Conservation (phyloP, 108 stramenopile genomes). For the Conticribra weissflogii region DNA sequence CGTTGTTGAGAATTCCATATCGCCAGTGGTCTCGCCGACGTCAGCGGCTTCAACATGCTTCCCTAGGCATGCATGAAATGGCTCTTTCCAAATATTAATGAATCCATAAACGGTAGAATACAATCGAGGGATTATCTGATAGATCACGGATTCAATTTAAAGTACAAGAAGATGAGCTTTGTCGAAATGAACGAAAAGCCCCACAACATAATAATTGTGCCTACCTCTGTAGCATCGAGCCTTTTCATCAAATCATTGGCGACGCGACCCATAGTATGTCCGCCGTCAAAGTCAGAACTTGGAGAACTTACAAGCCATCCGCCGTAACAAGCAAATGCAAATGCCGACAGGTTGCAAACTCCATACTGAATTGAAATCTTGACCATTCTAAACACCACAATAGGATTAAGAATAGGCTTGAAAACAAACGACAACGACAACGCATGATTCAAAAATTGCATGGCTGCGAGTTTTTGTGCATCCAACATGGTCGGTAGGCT, state of each 20-base stretch:
- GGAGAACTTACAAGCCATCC: constrained; percentile 35
- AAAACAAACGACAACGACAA: constrained; percentile 16
- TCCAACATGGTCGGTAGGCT: background rate
- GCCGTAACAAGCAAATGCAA: constrained; percentile 47
- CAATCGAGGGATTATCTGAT: constrained; percentile 36
- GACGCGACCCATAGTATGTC: constrained; percentile 50
- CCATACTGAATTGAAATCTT: constrained; percentile 37
- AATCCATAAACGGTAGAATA: constrained; percentile 30
- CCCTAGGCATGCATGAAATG: constrained; percentile 25
- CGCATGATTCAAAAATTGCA: constrained; percentile 50
- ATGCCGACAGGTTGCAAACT: constrained; percentile 25
- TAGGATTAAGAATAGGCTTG: constrained; percentile 23
- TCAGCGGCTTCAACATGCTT: constrained; percentile 38
- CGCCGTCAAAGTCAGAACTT: constrained; percentile 48
- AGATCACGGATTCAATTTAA: too few species aligned
- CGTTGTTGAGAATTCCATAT: constrained; percentile 28
- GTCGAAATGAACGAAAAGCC: too few species aligned
- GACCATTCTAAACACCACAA: constrained; percentile 51
- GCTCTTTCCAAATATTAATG: constrained; percentile 40
- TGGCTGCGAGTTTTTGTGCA: constrained; percentile 45
- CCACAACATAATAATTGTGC: too few species aligned
- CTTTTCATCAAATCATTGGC: constrained; percentile 43
- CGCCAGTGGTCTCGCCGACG: constrained; percentile 13
- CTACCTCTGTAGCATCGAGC: constrained; percentile 10
- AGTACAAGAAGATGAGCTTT: too few species aligned